Percentiles rank a stretch among this genome's conserved stretches.
These are phyloP conservation scores for Vigna nakashimae DNA, from an alignment of 306 rosid species.

Conservation along the genomic window DNA sequence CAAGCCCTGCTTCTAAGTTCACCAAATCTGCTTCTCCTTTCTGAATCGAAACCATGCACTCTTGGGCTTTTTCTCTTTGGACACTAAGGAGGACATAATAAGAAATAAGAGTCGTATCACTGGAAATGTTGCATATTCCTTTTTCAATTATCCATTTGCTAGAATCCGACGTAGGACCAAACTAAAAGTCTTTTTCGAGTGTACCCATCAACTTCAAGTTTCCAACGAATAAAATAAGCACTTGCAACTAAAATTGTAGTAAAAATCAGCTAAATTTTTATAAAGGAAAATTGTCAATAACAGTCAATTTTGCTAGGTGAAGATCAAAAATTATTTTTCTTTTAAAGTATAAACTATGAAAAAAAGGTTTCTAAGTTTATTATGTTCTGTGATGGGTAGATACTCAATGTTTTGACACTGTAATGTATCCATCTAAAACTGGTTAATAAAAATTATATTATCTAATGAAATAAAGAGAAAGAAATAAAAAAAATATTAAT, in stretches of 20 bases:
- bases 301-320: background rate
- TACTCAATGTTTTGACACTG: too few species aligned
- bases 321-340: background rate
- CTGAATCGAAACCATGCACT: conserved; percentile 47
- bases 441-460: background rate
- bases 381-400: too few species aligned
- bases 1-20: conserved; percentile 47
- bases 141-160: conserved; percentile 3
- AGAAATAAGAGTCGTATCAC: background rate
- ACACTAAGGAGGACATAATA: conserved; percentile 26
- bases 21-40: conserved; percentile 45
- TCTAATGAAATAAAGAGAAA: background rate
- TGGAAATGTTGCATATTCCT: background rate
- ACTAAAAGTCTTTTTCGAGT: background rate
- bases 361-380: too few species aligned
- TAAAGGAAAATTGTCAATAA: too few species aligned
- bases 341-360: too few species aligned
- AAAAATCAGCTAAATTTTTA: background rate
- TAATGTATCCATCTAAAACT: too few species aligned
- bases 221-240: background rate
- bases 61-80: conserved; percentile 40
- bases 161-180: background rate
- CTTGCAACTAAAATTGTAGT: background rate
- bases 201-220: background rate
- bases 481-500: too few species aligned